Conservation (phyloP, 176 grass and related monocot species). For the Phyllostachys edulis region DNA sequence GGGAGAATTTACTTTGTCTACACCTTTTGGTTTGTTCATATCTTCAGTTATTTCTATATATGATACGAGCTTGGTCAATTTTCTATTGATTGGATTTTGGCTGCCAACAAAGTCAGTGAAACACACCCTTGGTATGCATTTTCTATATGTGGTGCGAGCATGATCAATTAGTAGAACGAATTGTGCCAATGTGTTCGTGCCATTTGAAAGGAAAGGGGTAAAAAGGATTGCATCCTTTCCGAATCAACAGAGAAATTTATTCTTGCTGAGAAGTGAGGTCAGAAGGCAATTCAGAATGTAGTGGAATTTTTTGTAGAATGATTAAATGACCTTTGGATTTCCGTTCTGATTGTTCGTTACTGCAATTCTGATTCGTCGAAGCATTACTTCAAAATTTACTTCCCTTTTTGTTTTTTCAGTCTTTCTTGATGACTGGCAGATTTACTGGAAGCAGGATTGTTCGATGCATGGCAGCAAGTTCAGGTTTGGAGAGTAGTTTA, state of each 20-base stretch:
- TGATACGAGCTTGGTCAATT: neutral
- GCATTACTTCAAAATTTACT: slow-evolving; percentile 11
- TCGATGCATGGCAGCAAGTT: slow-evolving; percentile 42
- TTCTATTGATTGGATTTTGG: neutral
- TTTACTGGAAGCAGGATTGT: slow-evolving; percentile 41
- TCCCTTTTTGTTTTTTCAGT: slow-evolving; percentile 36
- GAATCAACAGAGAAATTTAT: neutral
- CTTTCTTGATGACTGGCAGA: slow-evolving; percentile 33
- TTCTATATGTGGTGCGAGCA: neutral
- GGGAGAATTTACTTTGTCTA: neutral
- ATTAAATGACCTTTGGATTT: neutral
- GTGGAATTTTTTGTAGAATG: neutral
- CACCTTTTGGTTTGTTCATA: slow-evolving; percentile 6
- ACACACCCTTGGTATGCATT: neutral
- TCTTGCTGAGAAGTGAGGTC: neutral
- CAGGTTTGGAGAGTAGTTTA: slow-evolving; percentile 45
- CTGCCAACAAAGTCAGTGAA: neutral
- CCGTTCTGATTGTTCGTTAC: neutral
- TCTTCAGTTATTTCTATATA: neutral
- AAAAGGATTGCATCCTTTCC: neutral
- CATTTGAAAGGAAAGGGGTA: neutral
- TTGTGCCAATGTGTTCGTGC: neutral
- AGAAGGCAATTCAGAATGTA: neutral
- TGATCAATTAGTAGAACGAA: neutral
- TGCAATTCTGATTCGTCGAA: neutral